A percentile compares a stretch with the other conserved stretches of the same genome.
phyloP scores from a whole-genome alignment of 176 grass and related monocot genomes.

The Aegilops longissima region DNA sequence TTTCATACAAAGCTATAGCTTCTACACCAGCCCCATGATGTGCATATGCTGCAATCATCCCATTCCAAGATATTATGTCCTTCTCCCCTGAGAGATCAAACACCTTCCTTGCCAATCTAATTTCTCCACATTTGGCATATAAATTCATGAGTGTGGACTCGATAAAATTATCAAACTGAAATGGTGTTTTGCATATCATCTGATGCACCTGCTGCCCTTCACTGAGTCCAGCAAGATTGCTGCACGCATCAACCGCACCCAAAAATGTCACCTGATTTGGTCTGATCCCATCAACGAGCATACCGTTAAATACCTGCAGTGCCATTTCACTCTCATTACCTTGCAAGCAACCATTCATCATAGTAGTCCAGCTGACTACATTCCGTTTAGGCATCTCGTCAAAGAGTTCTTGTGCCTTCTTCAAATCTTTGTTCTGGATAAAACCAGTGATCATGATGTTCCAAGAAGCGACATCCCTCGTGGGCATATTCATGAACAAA shows the following conservation, averaged over 20 bases:
- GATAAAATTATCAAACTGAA: slow-evolving; percentile 60
- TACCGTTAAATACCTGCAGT: slow-evolving; percentile 46
- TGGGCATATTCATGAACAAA: slow-evolving; percentile 37
- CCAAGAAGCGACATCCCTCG: slow-evolving; percentile 49
- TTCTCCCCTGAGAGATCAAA: slow-evolving; percentile 63
- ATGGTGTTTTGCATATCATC: slow-evolving; percentile 69
- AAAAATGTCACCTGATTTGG: slow-evolving; percentile 85
- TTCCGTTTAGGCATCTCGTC: slow-evolving; percentile 49
- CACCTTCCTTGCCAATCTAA: slow-evolving; percentile 55
- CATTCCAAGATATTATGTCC: slow-evolving; percentile 80
- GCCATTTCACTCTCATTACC: slow-evolving; percentile 50
- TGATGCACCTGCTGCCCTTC: slow-evolving; percentile 81
- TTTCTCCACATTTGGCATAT: slow-evolving; percentile 79
- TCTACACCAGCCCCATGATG: slow-evolving; percentile 69
- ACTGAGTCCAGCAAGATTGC: slow-evolving; percentile 53
- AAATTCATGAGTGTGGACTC: slow-evolving; percentile 57
- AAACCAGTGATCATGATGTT: slow-evolving; percentile 59
- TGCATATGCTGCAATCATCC: slow-evolving; percentile 68
- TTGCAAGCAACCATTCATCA: slow-evolving; percentile 78
- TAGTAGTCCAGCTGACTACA: slow-evolving; percentile 69
- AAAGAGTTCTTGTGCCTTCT: slow-evolving; percentile 39
- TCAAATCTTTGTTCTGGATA: slow-evolving; percentile 53
- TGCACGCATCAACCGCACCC: slow-evolving; percentile 53
- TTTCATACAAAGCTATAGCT: slow-evolving; percentile 52
- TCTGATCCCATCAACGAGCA: slow-evolving; percentile 51